Evolutionary conservation across 176 grass and related monocot genomes (phyloP), one percentile per base, ranked within the genome.

Genomic region (Leersia perrieri): DNA sequence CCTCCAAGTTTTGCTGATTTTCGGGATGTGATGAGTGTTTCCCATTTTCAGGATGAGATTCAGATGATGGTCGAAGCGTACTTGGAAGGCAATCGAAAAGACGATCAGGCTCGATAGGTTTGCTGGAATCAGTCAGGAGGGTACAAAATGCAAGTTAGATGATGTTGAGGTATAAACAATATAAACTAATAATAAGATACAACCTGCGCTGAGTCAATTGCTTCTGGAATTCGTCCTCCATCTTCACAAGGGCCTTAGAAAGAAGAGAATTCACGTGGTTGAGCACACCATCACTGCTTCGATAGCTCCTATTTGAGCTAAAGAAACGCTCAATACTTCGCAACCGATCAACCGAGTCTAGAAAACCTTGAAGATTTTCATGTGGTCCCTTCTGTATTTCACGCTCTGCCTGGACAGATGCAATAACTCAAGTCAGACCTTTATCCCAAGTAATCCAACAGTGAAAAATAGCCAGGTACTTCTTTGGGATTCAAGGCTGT

Each of bases 81-180:
- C 92, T 94, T 31, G 96, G 96, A 78, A 99, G 89, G 80, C 88
- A 95, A 29, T 95, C 92, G 27, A 99, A 95, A 80, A 99, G 92
- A 58, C 85, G 91, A 42, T 99, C 96, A 42, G 96, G 96, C 85
- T 95, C 92, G 12, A 99, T 86, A 7, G 96, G 88, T 75, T 99
- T 99, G 87, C 96, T 99, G 85, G 13, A 85, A 74, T 33, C 31
- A 77, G 27, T 78, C 26, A 69, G 3, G 69, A 77, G 12, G 13
- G 32, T 20, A 11, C 16, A 58, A 3, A 70, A 63, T 47, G 72
- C 29, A 72, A 30, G 31, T 91, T 45, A 88, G 70, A 36, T 15
- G 11, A 31, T 15, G 6, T 26, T 11, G 0, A 74, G 35, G 58
- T 12, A 40, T 74, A 64, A 87, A 14, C 7, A 58, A 78, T 70